Evolutionary conservation across 2,329 filamentous ascomycete genomes (phyloP), one percentile per base, ranked within the genome.

Genomic region (Cyphellophora attinorum): DNA sequence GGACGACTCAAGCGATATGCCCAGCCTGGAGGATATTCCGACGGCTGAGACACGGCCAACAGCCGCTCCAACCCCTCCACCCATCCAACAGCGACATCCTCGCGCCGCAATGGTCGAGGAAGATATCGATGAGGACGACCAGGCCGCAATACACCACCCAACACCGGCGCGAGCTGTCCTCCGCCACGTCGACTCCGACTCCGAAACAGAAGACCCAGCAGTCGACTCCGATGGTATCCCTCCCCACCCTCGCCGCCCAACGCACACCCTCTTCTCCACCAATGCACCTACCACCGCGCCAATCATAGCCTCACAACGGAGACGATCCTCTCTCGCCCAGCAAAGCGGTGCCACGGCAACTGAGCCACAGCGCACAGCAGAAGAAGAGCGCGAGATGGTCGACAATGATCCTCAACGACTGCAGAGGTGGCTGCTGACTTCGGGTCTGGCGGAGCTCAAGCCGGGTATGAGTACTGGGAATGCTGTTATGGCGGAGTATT

Each of bases 391-490:
- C 29, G 14, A 14, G 6, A 37, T 40, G 28, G 36, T 45, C 17
- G 35, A 38, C n/a, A 16, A 29, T 8, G 47, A 48, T 32, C 46
- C 46, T 11, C 48, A 51, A 32, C 42, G 48, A 11, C 31, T 48
- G 3, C 48, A 51, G 19, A 42, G 48, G 12, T 51, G 45, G 43
- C 45, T 51, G 5, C 42, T 51, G 12, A 44, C 42, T 12, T 40
- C 40, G 2, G 48, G 48, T 14, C 33, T 49, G 11, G 28, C 31
- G n/a, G 43, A 45, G 15, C 27, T 49, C 5, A 42, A 49, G 27
- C 31, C 39, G 5, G 34, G 35, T 11, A 31, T 19, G 16, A n/a
- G 2, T 5, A 40, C 29, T 16, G 30, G 15, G n/a, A 19, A 33
- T 10, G 19, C 37, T 13, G 35, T 36, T 11, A 30, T 46, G 29